Evolutionary conservation across 805 yeast species (phyloP), one percentile per base, ranked within the genome.

Genomic region (Sporopachydermia lactativora): DNA sequence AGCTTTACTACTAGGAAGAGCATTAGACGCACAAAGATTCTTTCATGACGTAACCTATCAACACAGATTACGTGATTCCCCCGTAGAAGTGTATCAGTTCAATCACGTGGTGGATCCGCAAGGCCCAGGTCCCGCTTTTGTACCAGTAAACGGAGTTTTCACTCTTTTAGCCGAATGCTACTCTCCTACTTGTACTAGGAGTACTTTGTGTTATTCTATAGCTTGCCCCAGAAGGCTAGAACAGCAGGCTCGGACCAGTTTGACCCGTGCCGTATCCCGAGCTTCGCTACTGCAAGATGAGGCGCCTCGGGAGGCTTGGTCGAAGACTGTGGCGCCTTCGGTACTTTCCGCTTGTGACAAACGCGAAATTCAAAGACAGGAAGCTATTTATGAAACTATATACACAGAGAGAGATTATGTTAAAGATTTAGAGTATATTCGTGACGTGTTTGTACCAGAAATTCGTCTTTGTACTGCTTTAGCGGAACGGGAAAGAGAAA

Each of bases 41-140:
- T 86, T 92, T 59, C 95, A 85, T 54, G 98, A 92, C 61, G 96
- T 88, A 17, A 82, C 96, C 0, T 89, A 89, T 59, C 94, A 86
- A 51, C 97, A 88, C 56, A 68, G 96, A 39, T 66, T 92, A 41
- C 69, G 98, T 48, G 98, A 92, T 59, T 82, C 95, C 0, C 71
- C 69, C 15, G 74, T 71, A 52, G 98, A 92, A 57, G 82, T 89
- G 17, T 92, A 89, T 57, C 94, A 83, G 49, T 83, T 89, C 51
- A 73, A 73, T 38, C 78, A 75, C 44, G 68, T 66, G 8, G 19
- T 36, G n/a, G n/a, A n/a, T n/a, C n/a, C n/a, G n/a, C n/a, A 24
- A 8, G 31, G 31, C 13, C 31, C 31, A n/a, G 31, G n/a, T 24
- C 13, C 31, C n/a, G 8, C 31, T 24, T 24, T 6, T 4, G 55